Evolutionary conservation across 495 filamentous ascomycete species (phyloP).

Genomic region (Halenospora varia): DNA sequence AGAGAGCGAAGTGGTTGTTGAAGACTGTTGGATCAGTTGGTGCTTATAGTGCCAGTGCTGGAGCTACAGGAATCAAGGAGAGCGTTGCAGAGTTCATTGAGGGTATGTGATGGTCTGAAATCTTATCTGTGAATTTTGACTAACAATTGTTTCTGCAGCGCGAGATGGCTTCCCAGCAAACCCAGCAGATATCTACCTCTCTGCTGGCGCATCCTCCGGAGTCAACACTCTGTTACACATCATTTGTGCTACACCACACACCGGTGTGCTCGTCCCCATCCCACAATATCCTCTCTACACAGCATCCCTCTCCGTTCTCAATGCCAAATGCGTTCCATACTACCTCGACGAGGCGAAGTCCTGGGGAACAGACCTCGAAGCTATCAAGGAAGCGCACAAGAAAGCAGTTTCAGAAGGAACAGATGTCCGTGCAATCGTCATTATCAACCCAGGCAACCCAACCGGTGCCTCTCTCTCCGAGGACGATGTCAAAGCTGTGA

Average conservation of each 20-base stretch:
- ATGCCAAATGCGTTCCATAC: slow-evolving; percentile 88
- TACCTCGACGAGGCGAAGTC: slow-evolving; percentile 78
- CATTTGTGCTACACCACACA: slow-evolving; percentile 73
- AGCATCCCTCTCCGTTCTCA: slow-evolving; percentile 79
- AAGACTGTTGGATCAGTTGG: slow-evolving; percentile 84
- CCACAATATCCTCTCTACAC: slow-evolving; percentile 98
- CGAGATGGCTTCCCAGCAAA: slow-evolving; percentile 85
- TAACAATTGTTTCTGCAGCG: slow-evolving; percentile 33
- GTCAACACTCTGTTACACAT: slow-evolving; percentile 89
- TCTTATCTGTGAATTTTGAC: slow-evolving; percentile 1
- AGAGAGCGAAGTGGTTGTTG: slow-evolving; percentile 74
- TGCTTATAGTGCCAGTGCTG: slow-evolving; percentile 93
- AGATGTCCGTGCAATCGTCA: slow-evolving; percentile 86
- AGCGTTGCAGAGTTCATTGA: slow-evolving; percentile 92
- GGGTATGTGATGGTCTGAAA: slow-evolving; percentile 38
- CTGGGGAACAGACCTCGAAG: slow-evolving; percentile 81
- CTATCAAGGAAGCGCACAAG: slow-evolving; percentile 65
- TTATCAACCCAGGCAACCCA: slow-evolving; percentile 98
- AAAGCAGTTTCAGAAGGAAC: slow-evolving; percentile 70
- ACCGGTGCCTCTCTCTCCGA: slow-evolving; percentile 81
- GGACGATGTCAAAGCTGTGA: slow-evolving; percentile 73
- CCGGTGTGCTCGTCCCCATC: slow-evolving; percentile 89
- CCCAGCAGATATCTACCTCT: slow-evolving; percentile 76
- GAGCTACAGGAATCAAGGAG: slow-evolving; percentile 76
- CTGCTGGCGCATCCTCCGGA: slow-evolving; percentile 85